A percentile compares a stretch with the other conserved stretches of the same genome.
Evolutionary conservation across 1,284 basidiomycete species (phyloP).

Genomic region (Puccinia triticina): DNA sequence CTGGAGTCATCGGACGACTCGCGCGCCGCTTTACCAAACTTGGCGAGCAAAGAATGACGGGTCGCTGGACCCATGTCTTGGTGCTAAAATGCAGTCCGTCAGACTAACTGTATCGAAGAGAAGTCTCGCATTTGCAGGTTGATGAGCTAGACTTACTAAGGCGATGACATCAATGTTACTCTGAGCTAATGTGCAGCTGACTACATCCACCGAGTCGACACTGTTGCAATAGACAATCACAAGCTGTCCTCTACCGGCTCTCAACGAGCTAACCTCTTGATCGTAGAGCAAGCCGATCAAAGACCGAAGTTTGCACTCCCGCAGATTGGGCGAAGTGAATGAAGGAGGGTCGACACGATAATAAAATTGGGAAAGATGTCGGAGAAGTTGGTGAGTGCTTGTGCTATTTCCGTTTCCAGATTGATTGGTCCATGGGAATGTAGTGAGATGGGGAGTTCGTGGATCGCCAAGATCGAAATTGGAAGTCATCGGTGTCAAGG

Average conservation of each 20-base stretch:
- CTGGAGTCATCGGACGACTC: slow-evolving; percentile 6
- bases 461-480: neutral
- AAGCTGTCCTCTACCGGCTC: slow-evolving; percentile 19
- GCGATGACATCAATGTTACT: slow-evolving; percentile 24
- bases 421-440: slow-evolving; percentile 27
- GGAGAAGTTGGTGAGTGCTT: slow-evolving; percentile 22
- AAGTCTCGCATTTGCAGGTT: too few relatives aligned
- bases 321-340: neutral
- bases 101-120: neutral
- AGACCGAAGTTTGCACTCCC: slow-evolving; percentile 12
- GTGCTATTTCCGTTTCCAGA: slow-evolving; percentile 1
- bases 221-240: slow-evolving; percentile 44
- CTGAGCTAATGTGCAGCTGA: slow-evolving; percentile 15
- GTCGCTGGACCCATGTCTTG: slow-evolving; percentile 43
- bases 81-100: slow-evolving; percentile 3
- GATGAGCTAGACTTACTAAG: neutral
- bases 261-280: neutral
- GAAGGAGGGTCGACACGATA: neutral
- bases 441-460: neutral
- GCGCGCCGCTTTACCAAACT: slow-evolving; percentile 26
- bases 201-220: slow-evolving; percentile 37
- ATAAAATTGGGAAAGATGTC: slow-evolving; percentile 24
- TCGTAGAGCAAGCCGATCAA: slow-evolving; percentile 26
- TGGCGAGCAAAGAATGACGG: slow-evolving; percentile 32
- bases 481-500: neutral